Conservation (phyloP, 2,329 filamentous ascomycete species). For the Chaetomiaceae sp. region DNA sequence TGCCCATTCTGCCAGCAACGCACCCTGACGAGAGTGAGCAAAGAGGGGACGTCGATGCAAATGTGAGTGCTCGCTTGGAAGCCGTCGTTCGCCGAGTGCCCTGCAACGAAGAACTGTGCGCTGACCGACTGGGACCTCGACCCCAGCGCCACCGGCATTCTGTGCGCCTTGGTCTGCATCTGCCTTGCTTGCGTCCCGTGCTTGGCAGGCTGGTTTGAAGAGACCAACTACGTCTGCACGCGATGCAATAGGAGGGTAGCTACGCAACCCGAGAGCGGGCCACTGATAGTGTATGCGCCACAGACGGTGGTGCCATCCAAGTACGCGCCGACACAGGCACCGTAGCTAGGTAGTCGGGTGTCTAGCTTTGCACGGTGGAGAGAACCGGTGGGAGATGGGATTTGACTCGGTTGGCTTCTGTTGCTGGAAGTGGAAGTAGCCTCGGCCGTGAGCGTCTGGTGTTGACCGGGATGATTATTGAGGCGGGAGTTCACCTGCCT, state of each 20-base stretch:
- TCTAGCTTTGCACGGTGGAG: no score
- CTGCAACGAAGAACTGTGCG: no score
- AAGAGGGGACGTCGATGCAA: constrained; percentile 26
- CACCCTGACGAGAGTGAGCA: constrained; percentile 21
- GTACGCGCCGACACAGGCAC: neutral
- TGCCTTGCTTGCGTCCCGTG: constrained; percentile 30
- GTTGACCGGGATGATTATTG: no score
- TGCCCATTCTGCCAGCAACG: constrained; percentile 28
- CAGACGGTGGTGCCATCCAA: constrained; percentile 2
- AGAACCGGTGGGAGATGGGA: no score
- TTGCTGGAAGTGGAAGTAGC: no score
- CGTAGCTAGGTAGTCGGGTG: no score
- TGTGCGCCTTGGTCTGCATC: constrained; percentile 30
- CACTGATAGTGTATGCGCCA: constrained; percentile 22
- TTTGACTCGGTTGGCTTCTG: no score
- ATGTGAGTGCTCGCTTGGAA: constrained; percentile 18
- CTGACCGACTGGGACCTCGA: neutral
- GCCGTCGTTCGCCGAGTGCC: neutral
- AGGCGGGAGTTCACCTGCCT: no score
- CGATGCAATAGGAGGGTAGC: constrained; percentile 29
- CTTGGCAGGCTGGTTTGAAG: constrained; percentile 30
- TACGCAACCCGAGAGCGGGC: constrained; percentile 17
- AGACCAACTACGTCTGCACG: constrained; percentile 27
- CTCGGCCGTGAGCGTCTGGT: no score
- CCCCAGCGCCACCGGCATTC: constrained; percentile 24